Conservation (phyloP, 1,284 basidiomycete genomes). For the Stygiomarasmius scandens region DNA sequence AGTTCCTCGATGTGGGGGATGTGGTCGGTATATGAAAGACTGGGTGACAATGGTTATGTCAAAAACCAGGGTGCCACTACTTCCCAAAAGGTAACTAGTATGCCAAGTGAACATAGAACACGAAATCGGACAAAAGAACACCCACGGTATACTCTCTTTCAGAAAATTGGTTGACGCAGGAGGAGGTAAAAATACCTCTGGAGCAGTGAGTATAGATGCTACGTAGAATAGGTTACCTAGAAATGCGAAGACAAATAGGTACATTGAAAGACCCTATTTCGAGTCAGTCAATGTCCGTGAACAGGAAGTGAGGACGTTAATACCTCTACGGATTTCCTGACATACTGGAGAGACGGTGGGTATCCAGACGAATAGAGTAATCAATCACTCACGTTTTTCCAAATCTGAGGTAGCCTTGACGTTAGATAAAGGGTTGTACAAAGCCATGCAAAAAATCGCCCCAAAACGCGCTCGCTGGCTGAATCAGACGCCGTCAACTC, state of each 20-base stretch:
- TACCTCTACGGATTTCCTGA: slow-evolving; percentile 88
- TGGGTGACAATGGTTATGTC: slow-evolving; percentile 80
- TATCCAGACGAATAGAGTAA: not conserved
- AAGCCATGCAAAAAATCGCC: slow-evolving; percentile 89
- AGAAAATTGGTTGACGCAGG: slow-evolving; percentile 62
- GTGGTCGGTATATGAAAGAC: slow-evolving; percentile 51
- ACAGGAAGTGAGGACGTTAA: too few relatives aligned
- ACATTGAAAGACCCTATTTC: slow-evolving; percentile 87
- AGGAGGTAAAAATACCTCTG: slow-evolving; percentile 54
- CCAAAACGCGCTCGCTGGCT: slow-evolving; percentile 66
- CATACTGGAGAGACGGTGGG: slow-evolving; percentile 56
- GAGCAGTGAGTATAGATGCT: slow-evolving; percentile 75
- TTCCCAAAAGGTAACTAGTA: slow-evolving; percentile 80
- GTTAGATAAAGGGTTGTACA: slow-evolving; percentile 92
- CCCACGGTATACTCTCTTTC: slow-evolving; percentile 76
- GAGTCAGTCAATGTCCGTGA: too few relatives aligned
- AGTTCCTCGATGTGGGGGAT: slow-evolving; percentile 31
- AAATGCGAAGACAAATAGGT: slow-evolving; percentile 90
- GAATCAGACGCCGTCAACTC: slow-evolving; percentile 28
- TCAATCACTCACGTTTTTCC: slow-evolving; percentile 86
- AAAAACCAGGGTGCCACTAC: slow-evolving; percentile 87
- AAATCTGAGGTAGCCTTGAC: slow-evolving; percentile 91
- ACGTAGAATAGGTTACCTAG: slow-evolving; percentile 91
- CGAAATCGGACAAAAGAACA: slow-evolving; percentile 19
- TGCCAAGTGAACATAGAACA: slow-evolving; percentile 7